Conservation (phyloP, 306 rosid species). For the Boehmeria nivea region DNA sequence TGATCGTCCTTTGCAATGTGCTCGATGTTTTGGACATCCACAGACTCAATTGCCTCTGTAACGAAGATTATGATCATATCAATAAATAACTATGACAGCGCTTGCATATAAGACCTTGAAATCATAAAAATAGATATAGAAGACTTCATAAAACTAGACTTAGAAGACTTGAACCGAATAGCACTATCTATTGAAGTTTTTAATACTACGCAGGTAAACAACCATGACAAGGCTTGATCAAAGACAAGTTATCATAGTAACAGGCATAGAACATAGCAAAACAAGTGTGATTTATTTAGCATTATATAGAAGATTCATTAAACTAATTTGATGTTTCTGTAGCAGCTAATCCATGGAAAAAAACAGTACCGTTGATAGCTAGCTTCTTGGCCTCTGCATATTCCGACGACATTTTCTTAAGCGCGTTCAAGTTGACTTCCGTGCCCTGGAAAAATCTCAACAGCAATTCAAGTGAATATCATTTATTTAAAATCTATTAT, state of each 20-base stretch:
- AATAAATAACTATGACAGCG: too few relatives aligned
- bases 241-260: too few relatives aligned
- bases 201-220: too few relatives aligned
- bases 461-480: conserved; percentile 9
- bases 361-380: conserved; percentile 51
- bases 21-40: conserved; percentile 50
- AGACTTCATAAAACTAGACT: too few relatives aligned
- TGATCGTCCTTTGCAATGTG: conserved; percentile 47
- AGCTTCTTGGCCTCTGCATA: conserved; percentile 60
- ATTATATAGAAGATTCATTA: not conserved
- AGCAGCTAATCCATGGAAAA: not conserved
- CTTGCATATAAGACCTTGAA: too few relatives aligned
- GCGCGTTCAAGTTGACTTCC: conserved; percentile 43
- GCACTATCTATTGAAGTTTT: too few relatives aligned
- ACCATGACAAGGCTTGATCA: too few relatives aligned
- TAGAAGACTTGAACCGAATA: too few relatives aligned
- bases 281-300: not conserved
- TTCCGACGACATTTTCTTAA: conserved; percentile 63
- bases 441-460: conserved; percentile 35
- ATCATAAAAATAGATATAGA: too few relatives aligned
- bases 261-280: not conserved
- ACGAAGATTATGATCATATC: not conserved
- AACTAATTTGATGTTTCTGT: too few relatives aligned
- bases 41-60: conserved; percentile 51
- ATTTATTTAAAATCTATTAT: not conserved